Evolutionary conservation across 2,329 filamentous ascomycete genomes (phyloP), one percentile per base, ranked within the genome.

Genomic region (Scorias spongiosa): DNA sequence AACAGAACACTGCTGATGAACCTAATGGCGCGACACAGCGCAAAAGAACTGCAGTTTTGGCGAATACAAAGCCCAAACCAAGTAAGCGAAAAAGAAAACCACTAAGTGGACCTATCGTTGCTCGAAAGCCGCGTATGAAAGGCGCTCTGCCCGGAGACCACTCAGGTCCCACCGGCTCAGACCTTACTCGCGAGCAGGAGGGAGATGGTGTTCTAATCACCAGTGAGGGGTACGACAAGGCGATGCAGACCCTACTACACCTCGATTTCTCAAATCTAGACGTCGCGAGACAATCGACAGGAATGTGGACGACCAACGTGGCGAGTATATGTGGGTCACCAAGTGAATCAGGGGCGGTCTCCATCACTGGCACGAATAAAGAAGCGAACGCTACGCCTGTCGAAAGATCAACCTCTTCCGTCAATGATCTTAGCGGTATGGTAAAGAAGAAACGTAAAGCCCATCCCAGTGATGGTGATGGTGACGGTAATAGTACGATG

Each of bases 241-340:
- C 53, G 58, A 78, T 26, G 69, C 62, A 1, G 76, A 81, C 0
- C 9, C 67, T 91, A 0, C 69, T 88, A 5, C 76, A 81, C 46
- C 72, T 87, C 0, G 82, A 87, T 58, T 91, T 91, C 60, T 70
- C 76, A 1, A 80, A 72, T 8, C 61, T 78, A 2, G 72, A 75
- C 10, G 73, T 80, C 40, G 78, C 81, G 0, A 66, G 65, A 1
- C 67, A 69, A 29, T 85, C 81, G 54, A 84, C 83, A 2, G 65
- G 62, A 42, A 75, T 81, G 43, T 91, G 84, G 83, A 69, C 78
- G 38, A 70, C 70, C 11, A 82, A 89, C 54, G 76, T 81, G 1
- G 73, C 40, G 4, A 50, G 48, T 10, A 53, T 56, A 10, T 42
- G 48, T 38, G 48, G 53, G 48, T 10, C 36, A 42, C 41, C 6